Evolutionary conservation across 176 grass and related monocot species (phyloP), one percentile per base, ranked within the genome.

Genomic region (Calamus simplicifolius): DNA sequence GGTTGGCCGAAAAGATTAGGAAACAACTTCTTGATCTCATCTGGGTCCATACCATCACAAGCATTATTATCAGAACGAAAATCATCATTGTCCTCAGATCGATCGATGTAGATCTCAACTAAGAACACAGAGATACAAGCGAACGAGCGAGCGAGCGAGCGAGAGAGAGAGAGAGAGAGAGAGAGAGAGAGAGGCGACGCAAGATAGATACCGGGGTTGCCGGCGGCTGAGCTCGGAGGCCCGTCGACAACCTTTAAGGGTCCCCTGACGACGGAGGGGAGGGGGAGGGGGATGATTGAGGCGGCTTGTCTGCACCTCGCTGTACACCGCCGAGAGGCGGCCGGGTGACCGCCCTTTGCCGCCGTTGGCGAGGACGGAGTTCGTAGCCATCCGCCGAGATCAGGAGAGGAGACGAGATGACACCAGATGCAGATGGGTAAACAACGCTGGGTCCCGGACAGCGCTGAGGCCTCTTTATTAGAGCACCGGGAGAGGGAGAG

Each of bases 1-100:
- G 93, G 87, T 84, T 98, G 93, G 1, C 81, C 93, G 25, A 85
- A 98, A 0, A 98, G 51, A 61, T 75, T 58, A 21, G 93, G 93
- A 71, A 98, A 98, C 16, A 98, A 79, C 79, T 98, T 98, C 50
- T 79, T 85, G 62, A 98, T 98, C 81, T 98, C 93, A 64, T 88
- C 93, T 98, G 73, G 26, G 12, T 6, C 7, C 4, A 48, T 18
- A 63, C 1, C 52, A 16, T 56, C 65, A 55, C 6, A 21, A 56
- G 13, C 52, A 54, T 15, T 5, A 67, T 19, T 16, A 17, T 38
- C 31, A 12, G 10, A 38, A 43, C 10, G 12, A 7, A 43, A 12
- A 43, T 2, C 35, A 43, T 43, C 35, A 43, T 43, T 10, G 3
- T 7, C 35, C 35, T 43, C 35, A 43, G 35, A 43, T 43, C 35